Evolutionary conservation across 139 green algal species (phyloP), one percentile per base, ranked within the genome.

Genomic region (Picochlorum sp.): DNA sequence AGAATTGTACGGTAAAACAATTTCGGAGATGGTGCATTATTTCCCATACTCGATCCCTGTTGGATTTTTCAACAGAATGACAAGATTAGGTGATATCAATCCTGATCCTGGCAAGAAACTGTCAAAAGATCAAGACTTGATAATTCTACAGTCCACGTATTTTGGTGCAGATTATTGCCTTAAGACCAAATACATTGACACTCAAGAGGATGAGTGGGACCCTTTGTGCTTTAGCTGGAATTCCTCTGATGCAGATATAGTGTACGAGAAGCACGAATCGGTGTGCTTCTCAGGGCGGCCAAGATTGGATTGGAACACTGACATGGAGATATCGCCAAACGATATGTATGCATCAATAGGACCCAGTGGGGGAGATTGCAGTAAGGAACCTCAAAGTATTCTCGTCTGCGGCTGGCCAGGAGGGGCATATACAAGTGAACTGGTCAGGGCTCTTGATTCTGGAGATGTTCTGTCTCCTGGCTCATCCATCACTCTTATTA

Each of bases 371-470:
- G n/a, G n/a, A n/a, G n/a, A n/a, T n/a, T 26, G 39, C 0, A 47
- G 18, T 25, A n/a, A 16, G 0, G 20, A 16, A 8, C 22, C 18
- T 47, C 39, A 16, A 18, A 33, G 52, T 10, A 56, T 89, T 61
- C 63, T 86, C 5, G 68, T 89, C 26, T 68, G 65, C 22, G 79
- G 81, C 22, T 87, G 80, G 80, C 63, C 63, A n/a, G 54, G 71
- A 35, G 54, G 56, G 0, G 45, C 36, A 51, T 28, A 26, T 39
- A 88, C 86, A 76, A 64, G 50, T 18, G 54, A 63, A 22, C 40
- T 88, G 31, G 43, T 89, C 12, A 52, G 51, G 9, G 80, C 84
- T 64, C 69, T 89, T 53, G 81, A 89, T 58, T 69, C 72, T 22
- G 73, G 73, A 3, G 1, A 51, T 6, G 52, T 12, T 8, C 62